Evolutionary conservation across 768 basidiomycete genomes (phyloP), one percentile per base, ranked within the genome.

Genomic region (Podaxis pistillaris): DNA sequence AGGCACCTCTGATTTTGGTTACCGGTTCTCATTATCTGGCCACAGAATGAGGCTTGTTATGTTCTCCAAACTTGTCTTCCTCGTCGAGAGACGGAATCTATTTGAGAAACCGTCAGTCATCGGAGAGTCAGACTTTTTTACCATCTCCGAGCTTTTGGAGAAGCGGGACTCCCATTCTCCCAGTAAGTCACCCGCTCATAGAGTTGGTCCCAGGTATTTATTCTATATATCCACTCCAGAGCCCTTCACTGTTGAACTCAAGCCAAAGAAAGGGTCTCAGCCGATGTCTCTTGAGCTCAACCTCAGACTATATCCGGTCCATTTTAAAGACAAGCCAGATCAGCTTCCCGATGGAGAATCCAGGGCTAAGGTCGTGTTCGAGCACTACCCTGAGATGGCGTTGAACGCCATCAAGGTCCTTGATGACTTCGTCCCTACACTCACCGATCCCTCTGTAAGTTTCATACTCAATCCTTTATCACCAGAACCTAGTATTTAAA

Each of bases 181-280:
- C 5, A 28, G 59, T 60, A n/a, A n/a, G 50, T 53, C 17, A 6
- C 7, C 22, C 6, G 40, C 38, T 30, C 33, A 19, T 2, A 28
- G 3, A 30, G 15, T 40, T 30, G 19, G 22, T 24, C 13, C 17
- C 2, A 0, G 52, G 8, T 40, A n/a, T 17, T 40, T 15, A 28
- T 2, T 9, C 24, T 3, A 8, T 4, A 8, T 22, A 7, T 41
- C 22, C 24, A 17, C 19, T 15, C 22, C 38, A 60, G 59, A 53
- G 17, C 59, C 59, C 5, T 8, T 60, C 15, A n/a, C 37, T 6
- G 22, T 60, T n/a, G 37, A 52, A 9, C 49, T 60, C 56, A 56
- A 41, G 22, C 4, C 37, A 17, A 33, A 26, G n/a, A 17, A 19
- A 44, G 46, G 24, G 9, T 24, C 28, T 24, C 41, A 30, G 56